Base-by-base conservation (phyloP, 768 basidiomycete species). In the Tulasnella calospora region DNA sequence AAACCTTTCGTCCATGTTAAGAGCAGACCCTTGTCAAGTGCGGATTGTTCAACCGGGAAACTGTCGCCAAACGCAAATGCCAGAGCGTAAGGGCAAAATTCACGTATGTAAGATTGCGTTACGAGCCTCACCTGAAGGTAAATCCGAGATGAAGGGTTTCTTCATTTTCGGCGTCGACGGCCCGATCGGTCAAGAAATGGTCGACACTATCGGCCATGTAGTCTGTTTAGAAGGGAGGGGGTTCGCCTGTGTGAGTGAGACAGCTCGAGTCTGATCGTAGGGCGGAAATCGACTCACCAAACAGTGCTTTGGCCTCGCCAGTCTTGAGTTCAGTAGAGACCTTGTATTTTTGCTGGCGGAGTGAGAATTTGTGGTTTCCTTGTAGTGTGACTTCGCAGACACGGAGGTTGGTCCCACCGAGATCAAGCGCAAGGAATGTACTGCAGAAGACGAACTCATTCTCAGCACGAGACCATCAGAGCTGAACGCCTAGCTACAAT, bases 371-470 rank as follows among this genome's bases (percentile, higher is more conserved):
- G 81, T 94, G 90, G 85, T 98, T 88, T 44, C 98, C 98, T 73
- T 92, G 88, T n/a, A 99, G 87, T 40, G 91, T 88, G 71, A 99
- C 95, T 84, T 98, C 94, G 85, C 96, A 98, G 71, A 98, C 96
- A 74, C 96, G 96, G 93, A 99, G 88, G 83, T 99, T 99, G 33
- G 98, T 99, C 77, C 98, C 98, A 55, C 98, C 98, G 27, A 99
- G 89, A 86, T 99, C 97, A 27, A 99, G 88, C 5, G 98, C 96
- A 75, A 99, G 90, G 85, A 98, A 99, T 8, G 95, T 97, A 69
- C 96, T 98, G 82, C 72, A 73, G 69, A 40, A 76, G 44, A n/a
- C 78, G 41, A 67, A 36, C 57, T 41, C 47, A 61, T 79, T 46
- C 78, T 40, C 71, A 73, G 40, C 23, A 27, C 55, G 35, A 35